Conservation (phyloP, 2,329 filamentous ascomycete species). For the Fusarium sp. region DNA sequence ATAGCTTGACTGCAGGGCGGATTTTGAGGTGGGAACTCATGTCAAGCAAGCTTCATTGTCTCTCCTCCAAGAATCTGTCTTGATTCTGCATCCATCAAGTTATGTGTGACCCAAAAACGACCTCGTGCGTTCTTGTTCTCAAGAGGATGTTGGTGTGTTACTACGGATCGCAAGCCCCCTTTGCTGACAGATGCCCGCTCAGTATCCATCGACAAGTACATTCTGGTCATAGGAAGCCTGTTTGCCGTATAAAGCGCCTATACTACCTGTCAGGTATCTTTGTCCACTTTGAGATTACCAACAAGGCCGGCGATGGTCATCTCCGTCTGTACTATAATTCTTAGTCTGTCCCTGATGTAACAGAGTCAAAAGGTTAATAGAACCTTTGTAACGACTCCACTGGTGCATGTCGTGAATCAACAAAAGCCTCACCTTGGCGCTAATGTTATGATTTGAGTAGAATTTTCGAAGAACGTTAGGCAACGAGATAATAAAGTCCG, state of each 20-base stretch:
- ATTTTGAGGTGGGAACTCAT: constrained; percentile 13
- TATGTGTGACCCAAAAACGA: constrained; percentile 16
- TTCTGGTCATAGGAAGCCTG: background rate
- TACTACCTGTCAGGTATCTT: background rate
- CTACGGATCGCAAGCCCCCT: background rate
- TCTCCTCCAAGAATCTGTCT: constrained; percentile 4
- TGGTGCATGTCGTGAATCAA: background rate
- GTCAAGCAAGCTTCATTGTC: constrained; percentile 1
- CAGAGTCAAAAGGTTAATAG: background rate
- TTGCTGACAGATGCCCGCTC: background rate
- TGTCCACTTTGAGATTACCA: background rate
- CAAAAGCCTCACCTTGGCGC: constrained; percentile 1
- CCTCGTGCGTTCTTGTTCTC: constrained; percentile 7
- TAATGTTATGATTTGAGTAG: background rate
- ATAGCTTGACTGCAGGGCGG: background rate
- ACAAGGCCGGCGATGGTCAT: background rate
- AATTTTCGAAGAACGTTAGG: background rate
- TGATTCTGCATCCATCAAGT: constrained; percentile 10
- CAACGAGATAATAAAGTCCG: background rate
- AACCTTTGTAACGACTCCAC: constrained; percentile 1
- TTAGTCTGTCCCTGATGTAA: background rate
- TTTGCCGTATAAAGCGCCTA: background rate
- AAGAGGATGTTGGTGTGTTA: constrained; percentile 2
- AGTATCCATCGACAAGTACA: background rate
- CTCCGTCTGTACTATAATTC: background rate